Conservation (phyloP, 228 moss, liverwort and hornwort genomes). For the Sphagnum magellanicum region DNA sequence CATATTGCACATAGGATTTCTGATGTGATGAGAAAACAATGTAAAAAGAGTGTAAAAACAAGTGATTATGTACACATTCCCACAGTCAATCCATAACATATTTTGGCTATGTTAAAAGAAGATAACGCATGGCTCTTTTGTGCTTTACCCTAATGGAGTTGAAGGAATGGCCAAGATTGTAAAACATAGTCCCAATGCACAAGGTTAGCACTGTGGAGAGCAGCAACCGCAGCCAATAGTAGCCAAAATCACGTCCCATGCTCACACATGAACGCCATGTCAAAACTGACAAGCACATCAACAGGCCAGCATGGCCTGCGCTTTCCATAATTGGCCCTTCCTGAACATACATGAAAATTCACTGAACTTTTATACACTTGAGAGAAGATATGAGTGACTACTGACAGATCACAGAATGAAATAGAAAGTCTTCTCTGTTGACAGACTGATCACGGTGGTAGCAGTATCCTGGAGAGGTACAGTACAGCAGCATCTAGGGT, state of each 20-base stretch:
- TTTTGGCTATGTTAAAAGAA: neutral
- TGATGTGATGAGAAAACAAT: too few species aligned
- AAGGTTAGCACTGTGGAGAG: conserved; percentile 26
- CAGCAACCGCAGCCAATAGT: conserved; percentile 43
- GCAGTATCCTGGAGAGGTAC: too few species aligned
- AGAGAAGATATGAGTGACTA: too few species aligned
- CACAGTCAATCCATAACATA: too few species aligned
- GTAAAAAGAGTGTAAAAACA: too few species aligned
- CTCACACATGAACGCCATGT: conserved; percentile 47
- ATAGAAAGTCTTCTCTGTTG: too few species aligned
- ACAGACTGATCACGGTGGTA: too few species aligned
- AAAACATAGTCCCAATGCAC: conserved; percentile 33
- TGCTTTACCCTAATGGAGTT: conserved; percentile 18
- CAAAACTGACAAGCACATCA: conserved; percentile 25
- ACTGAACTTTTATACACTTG: too few species aligned
- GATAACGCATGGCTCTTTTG: neutral
- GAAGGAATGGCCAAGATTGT: conserved; percentile 29
- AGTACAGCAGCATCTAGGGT: too few species aligned
- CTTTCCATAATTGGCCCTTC: conserved; percentile 23
- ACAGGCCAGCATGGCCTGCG: conserved; percentile 11
- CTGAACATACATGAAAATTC: conserved; percentile 7
- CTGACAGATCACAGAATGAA: too few species aligned
- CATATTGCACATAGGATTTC: too few species aligned
- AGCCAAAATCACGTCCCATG: conserved; percentile 43
- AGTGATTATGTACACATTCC: too few species aligned